Percentiles rank a stretch among this genome's conserved stretches.
phyloP scores from a whole-genome alignment of 345 rosid genomes.

The Excoecaria agallocha region DNA sequence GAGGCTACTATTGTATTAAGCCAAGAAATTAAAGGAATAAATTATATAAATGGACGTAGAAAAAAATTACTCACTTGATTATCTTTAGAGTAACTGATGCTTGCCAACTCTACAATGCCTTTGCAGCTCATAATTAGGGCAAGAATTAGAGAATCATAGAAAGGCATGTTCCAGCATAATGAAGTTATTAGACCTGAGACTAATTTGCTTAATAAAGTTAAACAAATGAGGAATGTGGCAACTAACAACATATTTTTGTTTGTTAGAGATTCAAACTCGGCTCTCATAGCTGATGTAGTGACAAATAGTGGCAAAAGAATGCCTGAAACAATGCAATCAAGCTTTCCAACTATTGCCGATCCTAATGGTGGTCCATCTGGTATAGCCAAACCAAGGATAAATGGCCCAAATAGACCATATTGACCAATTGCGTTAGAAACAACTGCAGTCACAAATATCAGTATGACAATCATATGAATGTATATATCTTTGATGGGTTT shows the following conservation, averaged over 20 bases:
- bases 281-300: conserved; percentile 20
- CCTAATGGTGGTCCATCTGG: conserved; percentile 33
- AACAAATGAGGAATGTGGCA: not conserved
- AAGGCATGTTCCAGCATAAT: conserved; percentile 19
- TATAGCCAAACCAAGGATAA: conserved; percentile 23
- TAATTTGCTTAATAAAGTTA: not conserved
- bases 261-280: not conserved
- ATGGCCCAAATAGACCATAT: conserved; percentile 14
- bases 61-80: not conserved
- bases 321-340: conserved; percentile 20
- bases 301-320: conserved; percentile 31
- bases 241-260: not conserved
- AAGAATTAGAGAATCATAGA: conserved; percentile 15
- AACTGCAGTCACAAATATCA: not conserved
- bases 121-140: conserved; percentile 11
- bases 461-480: conserved; percentile 20
- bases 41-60: too few species aligned
- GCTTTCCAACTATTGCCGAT: conserved; percentile 26
- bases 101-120: conserved; percentile 26
- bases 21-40: too few species aligned
- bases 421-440: conserved; percentile 4
- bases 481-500: conserved; percentile 10
- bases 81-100: not conserved
- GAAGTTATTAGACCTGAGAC: not conserved
- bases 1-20: too few species aligned